Base-by-base conservation (phyloP, 495 filamentous ascomycete genomes). In the Xylaria intraflava region DNA sequence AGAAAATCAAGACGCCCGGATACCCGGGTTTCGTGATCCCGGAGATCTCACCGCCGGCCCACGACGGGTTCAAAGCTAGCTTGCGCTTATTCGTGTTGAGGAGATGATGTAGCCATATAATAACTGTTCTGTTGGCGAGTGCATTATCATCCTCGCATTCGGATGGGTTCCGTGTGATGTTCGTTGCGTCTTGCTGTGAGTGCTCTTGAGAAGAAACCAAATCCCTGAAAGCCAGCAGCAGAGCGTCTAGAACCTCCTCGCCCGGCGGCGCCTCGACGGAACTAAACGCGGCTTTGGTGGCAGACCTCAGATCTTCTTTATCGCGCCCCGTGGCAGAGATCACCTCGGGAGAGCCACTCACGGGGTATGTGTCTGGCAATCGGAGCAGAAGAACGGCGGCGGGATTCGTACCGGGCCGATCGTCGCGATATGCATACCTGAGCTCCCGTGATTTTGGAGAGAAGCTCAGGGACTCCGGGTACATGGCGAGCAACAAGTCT, bases 1-100 rank as follows among this genome's bases (percentile, higher is more conserved):
- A 49, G 40, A 56, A 56, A 0, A 56, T 11, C 46, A 56, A 19
- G 3, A 56, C 53, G 14, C 53, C 53, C 7, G 53, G 53, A 46
- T 56, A 46, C 6, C 53, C 53, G 12, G 53, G 53, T 30, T 51
- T 56, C 7, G 53, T 56, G 23, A 56, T 16, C 24, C 53, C 53
- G 3, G 46, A 36, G 23, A 56, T 29, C 14, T 36, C 22, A 10
- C 30, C 33, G 38, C 27, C 45, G 12, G 20, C 30, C 23, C 35
- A 22, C 8, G 53, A 36, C 6, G 53, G 46, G 30, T 40, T 56
- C 29, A 51, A 35, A 4, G 53, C 53, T 3, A 56, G 46, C 33
- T 56, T 56, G 20, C 53, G 53, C 53, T 56, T 56, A 38, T 56
- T 56, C 0, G 46, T 56, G 31, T 56, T 56, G 29, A 56, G 53